Conservation (phyloP, 495 filamentous ascomycete genomes). For the Tuber brumale region DNA sequence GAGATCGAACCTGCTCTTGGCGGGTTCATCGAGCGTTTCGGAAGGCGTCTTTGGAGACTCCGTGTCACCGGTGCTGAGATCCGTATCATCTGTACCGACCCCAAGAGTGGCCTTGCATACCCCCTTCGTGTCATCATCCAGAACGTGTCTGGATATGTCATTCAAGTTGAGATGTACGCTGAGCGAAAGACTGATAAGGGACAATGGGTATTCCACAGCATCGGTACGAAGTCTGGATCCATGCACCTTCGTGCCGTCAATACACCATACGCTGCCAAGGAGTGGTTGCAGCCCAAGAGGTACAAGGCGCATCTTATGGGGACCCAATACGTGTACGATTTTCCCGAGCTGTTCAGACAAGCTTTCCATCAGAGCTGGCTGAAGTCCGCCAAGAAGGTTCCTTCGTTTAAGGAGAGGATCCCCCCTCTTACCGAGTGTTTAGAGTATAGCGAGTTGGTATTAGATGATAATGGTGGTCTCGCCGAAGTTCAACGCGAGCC, state of each 20-base stretch:
- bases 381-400: constrained; percentile 61
- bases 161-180: constrained; percentile 93
- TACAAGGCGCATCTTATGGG: constrained; percentile 99
- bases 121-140: constrained; percentile 94
- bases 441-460: constrained; percentile 85
- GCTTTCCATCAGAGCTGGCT: constrained; percentile 94
- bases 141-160: constrained; percentile 98
- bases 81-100: constrained; percentile 93
- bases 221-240: constrained; percentile 88
- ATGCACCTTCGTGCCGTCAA: constrained; percentile 90
- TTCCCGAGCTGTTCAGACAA: constrained; percentile 98
- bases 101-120: constrained; percentile 73
- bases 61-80: constrained; percentile 97
- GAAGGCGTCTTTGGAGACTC: constrained; percentile 88
- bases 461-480: constrained; percentile 88
- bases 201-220: constrained; percentile 97
- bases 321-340: constrained; percentile 98
- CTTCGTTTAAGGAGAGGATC: constrained; percentile 68
- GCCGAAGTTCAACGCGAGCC: constrained; percentile 89
- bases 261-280: constrained; percentile 94
- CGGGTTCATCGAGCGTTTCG: constrained; percentile 94
- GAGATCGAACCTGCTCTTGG: constrained; percentile 92
- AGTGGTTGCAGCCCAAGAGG: constrained; percentile 95
- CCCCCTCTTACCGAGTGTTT: constrained; percentile 85
- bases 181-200: constrained; percentile 96